Evolutionary conservation across 2,329 filamentous ascomycete species (phyloP).

Genomic region (Akanthomyces uredinophilus): DNA sequence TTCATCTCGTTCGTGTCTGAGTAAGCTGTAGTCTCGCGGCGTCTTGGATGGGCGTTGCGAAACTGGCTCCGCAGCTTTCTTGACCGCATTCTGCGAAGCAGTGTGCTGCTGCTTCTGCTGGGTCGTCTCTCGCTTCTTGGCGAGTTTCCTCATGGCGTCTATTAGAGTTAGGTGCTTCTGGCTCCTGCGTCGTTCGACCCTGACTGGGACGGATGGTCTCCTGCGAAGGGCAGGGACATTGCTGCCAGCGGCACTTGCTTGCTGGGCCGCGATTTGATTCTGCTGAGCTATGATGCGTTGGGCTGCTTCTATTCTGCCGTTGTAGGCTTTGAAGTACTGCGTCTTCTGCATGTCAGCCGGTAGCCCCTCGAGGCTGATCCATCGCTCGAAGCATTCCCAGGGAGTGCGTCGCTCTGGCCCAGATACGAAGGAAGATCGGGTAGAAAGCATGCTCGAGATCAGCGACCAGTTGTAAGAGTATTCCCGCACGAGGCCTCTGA

Average conservation of each 20-base stretch:
- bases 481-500: slow-evolving; percentile 78
- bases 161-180: slow-evolving; percentile 84
- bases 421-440: slow-evolving; percentile 72
- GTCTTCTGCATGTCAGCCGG: slow-evolving; percentile 93
- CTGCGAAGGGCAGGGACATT: slow-evolving; percentile 45
- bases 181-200: slow-evolving; percentile 81
- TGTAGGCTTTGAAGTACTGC: slow-evolving; percentile 80
- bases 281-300: slow-evolving; percentile 51
- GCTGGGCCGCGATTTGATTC: slow-evolving; percentile 46
- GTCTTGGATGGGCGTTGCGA: slow-evolving; percentile 59
- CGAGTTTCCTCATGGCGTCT: slow-evolving; percentile 91
- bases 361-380: slow-evolving; percentile 86
- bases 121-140: slow-evolving; percentile 85
- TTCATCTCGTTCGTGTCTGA: slow-evolving; percentile 83
- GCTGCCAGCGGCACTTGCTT: slow-evolving; percentile 39
- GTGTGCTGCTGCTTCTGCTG: slow-evolving; percentile 89
- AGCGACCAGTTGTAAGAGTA: slow-evolving; percentile 98
- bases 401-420: slow-evolving; percentile 86
- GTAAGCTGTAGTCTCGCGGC: slow-evolving; percentile 82
- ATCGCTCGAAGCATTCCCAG: slow-evolving; percentile 98
- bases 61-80: slow-evolving; percentile 68
- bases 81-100: slow-evolving; percentile 66
- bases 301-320: slow-evolving; percentile 54
- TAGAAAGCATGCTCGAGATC: slow-evolving; percentile 73
- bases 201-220: slow-evolving; percentile 70